phyloP scores from a whole-genome alignment of 495 filamentous ascomycete genomes.

The Podospora pseudocomata region DNA sequence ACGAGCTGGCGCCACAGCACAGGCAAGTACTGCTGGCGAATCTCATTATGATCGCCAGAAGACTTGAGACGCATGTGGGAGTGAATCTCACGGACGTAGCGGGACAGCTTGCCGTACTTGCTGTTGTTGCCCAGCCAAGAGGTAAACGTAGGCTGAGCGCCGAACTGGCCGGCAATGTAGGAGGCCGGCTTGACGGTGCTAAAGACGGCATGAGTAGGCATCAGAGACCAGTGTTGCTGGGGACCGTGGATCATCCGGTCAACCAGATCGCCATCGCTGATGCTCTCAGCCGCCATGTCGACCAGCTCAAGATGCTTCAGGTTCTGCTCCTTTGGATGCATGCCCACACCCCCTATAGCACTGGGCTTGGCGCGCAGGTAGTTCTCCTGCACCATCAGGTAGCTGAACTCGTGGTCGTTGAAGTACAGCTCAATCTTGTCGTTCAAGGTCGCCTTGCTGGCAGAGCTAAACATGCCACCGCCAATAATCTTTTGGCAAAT shows the following conservation, averaged over 20 bases:
- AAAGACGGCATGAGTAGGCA: constrained; percentile 97
- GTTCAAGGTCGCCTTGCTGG: constrained; percentile 79
- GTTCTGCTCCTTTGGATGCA: constrained; percentile 55
- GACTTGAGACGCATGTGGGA: constrained; percentile 91
- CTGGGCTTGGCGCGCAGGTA: constrained; percentile 80
- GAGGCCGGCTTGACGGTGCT: constrained; percentile 92
- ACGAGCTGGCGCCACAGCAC: constrained; percentile 81
- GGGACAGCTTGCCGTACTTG: constrained; percentile 77
- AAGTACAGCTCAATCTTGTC: constrained; percentile 99
- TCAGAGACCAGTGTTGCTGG: constrained; percentile 96
- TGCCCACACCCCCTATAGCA: constrained; percentile 54
- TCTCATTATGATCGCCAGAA: constrained; percentile 89
- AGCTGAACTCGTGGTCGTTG: constrained; percentile 96
- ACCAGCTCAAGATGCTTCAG: constrained; percentile 79
- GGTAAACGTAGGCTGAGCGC: constrained; percentile 63
- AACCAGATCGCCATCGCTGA: constrained; percentile 94
- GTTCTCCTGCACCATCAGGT: constrained; percentile 97
- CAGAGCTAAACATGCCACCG: constrained; percentile 76
- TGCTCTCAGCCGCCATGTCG: constrained; percentile 86
- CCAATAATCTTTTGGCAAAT: constrained; percentile 90
- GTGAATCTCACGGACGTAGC: constrained; percentile 90
- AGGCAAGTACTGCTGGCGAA: constrained; percentile 91
- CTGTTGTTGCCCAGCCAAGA: constrained; percentile 94
- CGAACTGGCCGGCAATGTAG: constrained; percentile 73
- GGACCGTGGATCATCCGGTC: constrained; percentile 97